A percentile compares a stretch with the other conserved stretches of the same genome.
phyloP scores from a whole-genome alignment of 1,284 basidiomycete genomes.

The Vanrija humicola region DNA sequence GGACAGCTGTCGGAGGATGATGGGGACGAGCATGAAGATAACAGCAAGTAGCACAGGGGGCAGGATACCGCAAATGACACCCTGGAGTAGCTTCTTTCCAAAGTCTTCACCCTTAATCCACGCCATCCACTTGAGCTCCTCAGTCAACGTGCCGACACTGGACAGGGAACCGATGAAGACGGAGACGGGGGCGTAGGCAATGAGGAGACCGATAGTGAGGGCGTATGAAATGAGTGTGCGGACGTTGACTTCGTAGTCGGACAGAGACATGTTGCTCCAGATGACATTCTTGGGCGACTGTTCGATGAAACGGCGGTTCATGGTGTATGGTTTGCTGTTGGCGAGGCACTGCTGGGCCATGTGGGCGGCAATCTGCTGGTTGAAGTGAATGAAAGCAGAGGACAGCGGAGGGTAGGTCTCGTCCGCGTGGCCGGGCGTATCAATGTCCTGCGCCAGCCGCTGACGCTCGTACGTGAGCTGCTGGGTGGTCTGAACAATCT shows the following conservation, averaged over 20 bases:
- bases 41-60: slow-evolving; percentile 66
- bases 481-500: slow-evolving; percentile 36
- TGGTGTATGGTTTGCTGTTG: slow-evolving; percentile 67
- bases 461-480: slow-evolving; percentile 40
- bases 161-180: slow-evolving; percentile 54
- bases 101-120: slow-evolving; percentile 56
- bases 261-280: slow-evolving; percentile 62
- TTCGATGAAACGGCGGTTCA: slow-evolving; percentile 64
- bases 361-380: slow-evolving; percentile 64
- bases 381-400: slow-evolving; percentile 89
- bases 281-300: slow-evolving; percentile 69
- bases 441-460: slow-evolving; percentile 51
- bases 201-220: slow-evolving; percentile 58
- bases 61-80: slow-evolving; percentile 62
- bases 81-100: slow-evolving; percentile 50
- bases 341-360: slow-evolving; percentile 67
- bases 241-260: slow-evolving; percentile 71
- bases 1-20: slow-evolving; percentile 61
- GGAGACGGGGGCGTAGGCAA: slow-evolving; percentile 62
- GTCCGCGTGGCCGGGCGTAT: slow-evolving; percentile 40
- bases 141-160: slow-evolving; percentile 51
- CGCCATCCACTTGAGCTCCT: slow-evolving; percentile 55
- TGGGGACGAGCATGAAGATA: slow-evolving; percentile 66
- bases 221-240: slow-evolving; percentile 53
- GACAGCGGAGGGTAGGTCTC: slow-evolving; percentile 62